phyloP scores from a whole-genome alignment of 2,329 filamentous ascomycete genomes.

The Clathrospora elynae region DNA sequence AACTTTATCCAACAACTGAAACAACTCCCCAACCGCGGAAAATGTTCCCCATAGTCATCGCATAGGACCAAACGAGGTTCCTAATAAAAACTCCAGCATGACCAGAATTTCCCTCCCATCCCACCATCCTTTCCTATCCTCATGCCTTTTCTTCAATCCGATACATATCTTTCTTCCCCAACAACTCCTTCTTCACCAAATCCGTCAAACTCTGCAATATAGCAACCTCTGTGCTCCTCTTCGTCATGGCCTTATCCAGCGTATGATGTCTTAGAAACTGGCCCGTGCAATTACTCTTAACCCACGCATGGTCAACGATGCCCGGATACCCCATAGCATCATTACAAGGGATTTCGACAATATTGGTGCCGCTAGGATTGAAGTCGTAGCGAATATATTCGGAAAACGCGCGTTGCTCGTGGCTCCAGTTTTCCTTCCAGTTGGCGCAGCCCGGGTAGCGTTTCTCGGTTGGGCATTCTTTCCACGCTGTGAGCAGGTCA shows the following conservation, averaged over 20 bases:
- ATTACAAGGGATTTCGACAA: conserved; percentile 41
- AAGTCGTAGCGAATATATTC: conserved; percentile 46
- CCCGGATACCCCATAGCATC: conserved; percentile 44
- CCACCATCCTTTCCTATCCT: too few species aligned
- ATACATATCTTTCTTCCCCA: conserved; percentile 14
- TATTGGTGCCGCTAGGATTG: conserved; percentile 29
- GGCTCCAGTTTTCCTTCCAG: conserved; percentile 39
- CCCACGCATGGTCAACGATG: conserved; percentile 15
- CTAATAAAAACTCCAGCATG: too few species aligned
- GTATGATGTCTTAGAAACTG: conserved; percentile 40
- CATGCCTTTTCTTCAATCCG: conserved; percentile 15
- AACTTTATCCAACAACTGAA: too few species aligned
- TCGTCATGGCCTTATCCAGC: conserved; percentile 23
- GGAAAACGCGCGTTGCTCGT: conserved; percentile 44
- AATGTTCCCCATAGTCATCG: too few species aligned
- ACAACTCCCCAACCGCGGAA: too few species aligned
- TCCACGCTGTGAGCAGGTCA: conserved; percentile 41
- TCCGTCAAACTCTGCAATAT: conserved; percentile 22
- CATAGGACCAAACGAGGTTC: too few species aligned
- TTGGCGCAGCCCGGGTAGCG: conserved; percentile 33
- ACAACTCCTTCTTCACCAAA: conserved; percentile 15
- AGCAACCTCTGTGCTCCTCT: conserved; percentile 21
- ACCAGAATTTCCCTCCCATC: too few species aligned
- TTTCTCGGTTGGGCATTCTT: conserved; percentile 33
- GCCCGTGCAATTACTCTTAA: conserved; percentile 29